Conservation (phyloP, 768 basidiomycete genomes). For the Hygrocybe coccinea region DNA sequence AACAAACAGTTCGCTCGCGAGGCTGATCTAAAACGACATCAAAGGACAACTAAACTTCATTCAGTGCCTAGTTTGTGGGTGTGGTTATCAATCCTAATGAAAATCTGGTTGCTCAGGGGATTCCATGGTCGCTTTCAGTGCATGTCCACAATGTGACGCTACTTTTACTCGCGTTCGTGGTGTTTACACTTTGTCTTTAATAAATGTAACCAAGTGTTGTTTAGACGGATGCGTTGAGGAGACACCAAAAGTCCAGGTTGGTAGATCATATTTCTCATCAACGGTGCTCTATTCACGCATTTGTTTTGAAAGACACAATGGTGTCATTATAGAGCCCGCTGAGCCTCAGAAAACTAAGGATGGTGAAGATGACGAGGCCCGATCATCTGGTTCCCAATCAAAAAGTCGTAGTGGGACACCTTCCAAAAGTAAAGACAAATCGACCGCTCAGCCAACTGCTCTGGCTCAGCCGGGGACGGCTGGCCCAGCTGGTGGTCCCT, state of each 20-base stretch:
- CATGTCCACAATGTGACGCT: constrained; percentile 77
- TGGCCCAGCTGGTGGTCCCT: constrained; percentile 36
- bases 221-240: constrained; percentile 75
- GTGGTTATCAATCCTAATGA: constrained; percentile 6
- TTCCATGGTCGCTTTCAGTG: constrained; percentile 42
- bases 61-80: constrained; percentile 69
- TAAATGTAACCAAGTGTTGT: constrained; percentile 16
- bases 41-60: constrained; percentile 73
- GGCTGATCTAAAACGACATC: constrained; percentile 77
- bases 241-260: constrained; percentile 77
- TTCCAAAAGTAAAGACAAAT: constrained; percentile 40
- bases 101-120: constrained; percentile 12
- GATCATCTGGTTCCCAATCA: constrained; percentile 38
- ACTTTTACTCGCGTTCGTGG: constrained; percentile 69
- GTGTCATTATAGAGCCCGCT: constrained; percentile 54
- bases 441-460: constrained; percentile 15
- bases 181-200: constrained; percentile 10
- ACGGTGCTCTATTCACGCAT: neutral
- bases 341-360: constrained; percentile 24
- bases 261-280: constrained; percentile 15
- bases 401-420: constrained; percentile 52
- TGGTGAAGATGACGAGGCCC: constrained; percentile 30
- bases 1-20: constrained; percentile 79
- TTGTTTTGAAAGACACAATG: constrained; percentile 51
- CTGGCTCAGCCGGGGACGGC: constrained; percentile 26